These are phyloP conservation scores for Aleurites moluccanus DNA, from an alignment of 441 rosid species.

Conservation along the genomic window DNA sequence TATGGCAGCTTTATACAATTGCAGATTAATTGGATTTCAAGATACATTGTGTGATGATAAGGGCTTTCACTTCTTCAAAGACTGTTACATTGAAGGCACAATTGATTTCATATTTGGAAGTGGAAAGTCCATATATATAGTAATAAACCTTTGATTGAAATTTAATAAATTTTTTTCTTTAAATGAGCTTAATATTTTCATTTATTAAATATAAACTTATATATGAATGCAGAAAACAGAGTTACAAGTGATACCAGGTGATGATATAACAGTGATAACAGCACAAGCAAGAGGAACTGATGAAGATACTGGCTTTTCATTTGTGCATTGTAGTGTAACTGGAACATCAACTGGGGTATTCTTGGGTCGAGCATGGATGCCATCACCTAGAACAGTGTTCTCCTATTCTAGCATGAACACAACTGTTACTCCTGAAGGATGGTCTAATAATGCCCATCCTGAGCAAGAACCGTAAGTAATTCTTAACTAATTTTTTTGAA, in stretches of 20 bases:
- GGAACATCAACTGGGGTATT: slow-evolving; percentile 42
- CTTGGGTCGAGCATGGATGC: too few relatives aligned
- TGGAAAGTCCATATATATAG: neutral
- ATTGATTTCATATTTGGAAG: slow-evolving; percentile 10
- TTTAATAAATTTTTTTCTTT: too few relatives aligned
- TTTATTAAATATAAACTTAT: too few relatives aligned
- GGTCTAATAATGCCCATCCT: too few relatives aligned
- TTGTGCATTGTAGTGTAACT: slow-evolving; percentile 39
- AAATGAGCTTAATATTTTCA: too few relatives aligned
- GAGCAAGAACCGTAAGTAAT: slow-evolving; percentile 23
- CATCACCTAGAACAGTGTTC: slow-evolving; percentile 56
- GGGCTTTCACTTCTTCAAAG: neutral
- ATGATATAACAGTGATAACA: neutral
- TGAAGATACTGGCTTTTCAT: slow-evolving; percentile 47
- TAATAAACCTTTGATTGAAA: neutral
- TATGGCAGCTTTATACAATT: slow-evolving; percentile 59
- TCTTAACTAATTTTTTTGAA: too few relatives aligned
- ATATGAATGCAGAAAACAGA: neutral
- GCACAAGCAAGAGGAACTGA: slow-evolving; percentile 47
- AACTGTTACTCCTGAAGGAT: slow-evolving; percentile 46
- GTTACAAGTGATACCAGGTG: neutral
- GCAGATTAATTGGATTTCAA: slow-evolving; percentile 41
- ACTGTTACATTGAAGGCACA: slow-evolving; percentile 13
- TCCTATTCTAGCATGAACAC: slow-evolving; percentile 44
- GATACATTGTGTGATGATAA: too few relatives aligned